phyloP scores from a whole-genome alignment of 805 yeast species.

The Kuraishia borneana region DNA sequence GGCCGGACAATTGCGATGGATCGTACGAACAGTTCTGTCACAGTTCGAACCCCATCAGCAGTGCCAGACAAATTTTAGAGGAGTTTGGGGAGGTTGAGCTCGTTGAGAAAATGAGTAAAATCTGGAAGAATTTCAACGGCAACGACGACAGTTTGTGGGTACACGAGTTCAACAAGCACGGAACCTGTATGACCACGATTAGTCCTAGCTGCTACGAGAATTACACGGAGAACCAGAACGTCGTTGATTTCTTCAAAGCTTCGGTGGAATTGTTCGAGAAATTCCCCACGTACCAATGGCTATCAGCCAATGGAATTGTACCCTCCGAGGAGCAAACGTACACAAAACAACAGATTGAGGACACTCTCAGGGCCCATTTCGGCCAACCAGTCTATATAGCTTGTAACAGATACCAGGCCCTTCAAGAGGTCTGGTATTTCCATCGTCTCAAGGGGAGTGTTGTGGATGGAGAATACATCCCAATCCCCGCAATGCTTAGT shows the following conservation, averaged over 20 bases:
- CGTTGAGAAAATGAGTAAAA: constrained; percentile 39
- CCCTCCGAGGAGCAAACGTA: constrained; percentile 54
- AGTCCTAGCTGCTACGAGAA: constrained; percentile 56
- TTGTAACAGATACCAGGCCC: constrained; percentile 41
- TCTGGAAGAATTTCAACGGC: constrained; percentile 71
- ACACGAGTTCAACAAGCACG: constrained; percentile 92
- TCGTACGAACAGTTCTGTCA: constrained; percentile 74
- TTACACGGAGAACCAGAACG: constrained; percentile 26
- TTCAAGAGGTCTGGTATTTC: constrained; percentile 73
- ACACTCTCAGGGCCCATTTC: constrained; percentile 37
- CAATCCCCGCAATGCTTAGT: constrained; percentile 44
- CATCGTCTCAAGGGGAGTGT: constrained; percentile 68
- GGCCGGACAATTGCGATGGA: constrained; percentile 89
- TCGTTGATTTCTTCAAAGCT: constrained; percentile 59
- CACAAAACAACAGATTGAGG: constrained; percentile 40
- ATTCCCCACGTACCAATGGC: constrained; percentile 58
- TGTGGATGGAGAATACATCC: constrained; percentile 49
- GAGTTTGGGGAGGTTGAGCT: constrained; percentile 38
- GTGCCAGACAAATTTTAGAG: constrained; percentile 33
- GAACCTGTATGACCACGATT: constrained; percentile 80
- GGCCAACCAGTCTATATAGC: constrained; percentile 49
- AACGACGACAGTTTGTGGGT: constrained; percentile 67
- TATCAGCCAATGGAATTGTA: constrained; percentile 55
- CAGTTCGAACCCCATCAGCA: constrained; percentile 37
- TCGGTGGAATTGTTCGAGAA: constrained; percentile 45